These are phyloP conservation scores for Cercospora sojina DNA, from an alignment of 2,329 filamentous ascomycete genomes.

Conservation along the genomic window DNA sequence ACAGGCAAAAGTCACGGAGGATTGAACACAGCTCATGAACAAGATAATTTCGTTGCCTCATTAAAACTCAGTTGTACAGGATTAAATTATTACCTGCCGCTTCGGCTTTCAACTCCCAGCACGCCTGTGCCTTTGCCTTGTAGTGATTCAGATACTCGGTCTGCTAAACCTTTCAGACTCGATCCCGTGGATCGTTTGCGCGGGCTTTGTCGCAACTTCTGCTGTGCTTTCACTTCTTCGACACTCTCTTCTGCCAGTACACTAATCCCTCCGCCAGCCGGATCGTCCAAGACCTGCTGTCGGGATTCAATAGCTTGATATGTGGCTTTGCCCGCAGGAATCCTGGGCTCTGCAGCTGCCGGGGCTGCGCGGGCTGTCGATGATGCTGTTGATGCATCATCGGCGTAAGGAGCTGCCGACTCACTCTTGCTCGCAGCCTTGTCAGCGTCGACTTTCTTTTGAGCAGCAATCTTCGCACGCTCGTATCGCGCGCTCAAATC, in stretches of 20 bases:
- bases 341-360: conserved; percentile 25
- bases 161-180: conserved; percentile 46
- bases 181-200: conserved; percentile 44
- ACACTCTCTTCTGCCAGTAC: conserved; percentile 42
- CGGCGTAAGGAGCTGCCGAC: conserved; percentile 29
- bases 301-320: conserved; percentile 43
- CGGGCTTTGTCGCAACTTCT: conserved; percentile 41
- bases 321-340: conserved; percentile 41
- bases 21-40: neutral
- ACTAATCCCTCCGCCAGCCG: conserved; percentile 36
- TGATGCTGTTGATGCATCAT: conserved; percentile 28
- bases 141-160: conserved; percentile 48
- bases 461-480: conserved; percentile 54
- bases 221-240: conserved; percentile 41
- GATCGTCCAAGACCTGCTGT: conserved; percentile 44
- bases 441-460: conserved; percentile 57
- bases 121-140: conserved; percentile 49
- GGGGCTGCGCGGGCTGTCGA: conserved; percentile 27
- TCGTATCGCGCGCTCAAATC: conserved; percentile 61
- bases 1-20: neutral
- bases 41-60: conserved; percentile 3
- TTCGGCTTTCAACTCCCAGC: conserved; percentile 44
- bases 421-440: conserved; percentile 23
- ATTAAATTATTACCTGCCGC: conserved; percentile 22
- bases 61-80: conserved; percentile 9